A percentile compares a stretch with the other conserved stretches of the same genome.
phyloP scores from a whole-genome alignment of 2,329 filamentous ascomycete genomes.

The Orbilia blumenaviensis region DNA sequence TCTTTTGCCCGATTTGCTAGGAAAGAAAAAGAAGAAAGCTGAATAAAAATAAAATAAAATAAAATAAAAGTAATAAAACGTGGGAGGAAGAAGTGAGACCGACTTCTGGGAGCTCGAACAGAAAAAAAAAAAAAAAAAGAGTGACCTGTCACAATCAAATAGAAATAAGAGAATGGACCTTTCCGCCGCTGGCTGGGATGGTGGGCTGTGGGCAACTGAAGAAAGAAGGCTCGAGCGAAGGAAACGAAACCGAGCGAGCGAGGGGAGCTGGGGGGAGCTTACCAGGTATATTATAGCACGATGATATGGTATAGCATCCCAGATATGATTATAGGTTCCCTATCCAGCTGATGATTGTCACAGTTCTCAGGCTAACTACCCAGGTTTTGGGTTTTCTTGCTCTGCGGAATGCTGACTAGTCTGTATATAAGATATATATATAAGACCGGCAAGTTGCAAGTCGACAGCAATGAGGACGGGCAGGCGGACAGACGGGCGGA shows the following conservation, averaged over 20 bases:
- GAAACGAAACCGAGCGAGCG: conserved; percentile 29
- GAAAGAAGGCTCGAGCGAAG: conserved; percentile 39
- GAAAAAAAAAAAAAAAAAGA: conserved; percentile 1
- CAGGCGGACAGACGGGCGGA: no score
- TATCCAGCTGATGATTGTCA: conserved; percentile 35
- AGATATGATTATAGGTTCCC: conserved; percentile 30
- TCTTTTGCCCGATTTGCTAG: conserved; percentile 29
- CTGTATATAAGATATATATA: conserved; percentile 3
- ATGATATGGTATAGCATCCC: conserved; percentile 12
- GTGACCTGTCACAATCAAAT: conserved; percentile 44
- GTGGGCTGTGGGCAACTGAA: not conserved
- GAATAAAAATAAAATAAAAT: not conserved
- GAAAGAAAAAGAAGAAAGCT: not conserved
- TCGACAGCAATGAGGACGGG: conserved; percentile 2
- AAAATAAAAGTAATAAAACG: not conserved
- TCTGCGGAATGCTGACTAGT: conserved; percentile 9
- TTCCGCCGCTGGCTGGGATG: not conserved
- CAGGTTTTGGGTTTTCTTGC: conserved; percentile 1
- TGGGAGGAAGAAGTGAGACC: not conserved
- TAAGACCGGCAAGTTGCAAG: not conserved
- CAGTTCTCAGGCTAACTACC: conserved; percentile 4
- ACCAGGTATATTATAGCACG: conserved; percentile 49
- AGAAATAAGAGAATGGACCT: conserved; percentile 9
- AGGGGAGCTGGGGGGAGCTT: conserved; percentile 42
- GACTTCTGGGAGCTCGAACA: not conserved